phyloP scores from a whole-genome alignment of 495 filamentous ascomycete genomes.

The Annulohypoxylon bovei region DNA sequence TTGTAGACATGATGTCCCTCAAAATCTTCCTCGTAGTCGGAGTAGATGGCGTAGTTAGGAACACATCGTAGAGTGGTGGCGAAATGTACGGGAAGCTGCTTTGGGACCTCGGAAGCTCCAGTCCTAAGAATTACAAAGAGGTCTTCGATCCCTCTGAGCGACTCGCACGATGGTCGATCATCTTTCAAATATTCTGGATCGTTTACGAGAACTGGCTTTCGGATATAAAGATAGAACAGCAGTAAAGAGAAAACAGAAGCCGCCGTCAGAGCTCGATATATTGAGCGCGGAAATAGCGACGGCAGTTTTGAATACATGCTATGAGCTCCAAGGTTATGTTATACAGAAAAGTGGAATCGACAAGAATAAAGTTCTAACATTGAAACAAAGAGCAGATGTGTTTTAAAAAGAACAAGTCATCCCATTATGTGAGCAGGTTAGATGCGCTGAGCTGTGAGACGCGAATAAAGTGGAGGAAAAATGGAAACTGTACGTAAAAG shows the following conservation, averaged over 20 bases:
- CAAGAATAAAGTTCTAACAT: too few relatives aligned
- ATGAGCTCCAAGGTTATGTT: not conserved
- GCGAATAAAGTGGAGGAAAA: not conserved
- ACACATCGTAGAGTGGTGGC: slow-evolving; percentile 56
- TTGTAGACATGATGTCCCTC: slow-evolving; percentile 54
- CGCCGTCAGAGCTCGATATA: slow-evolving; percentile 24
- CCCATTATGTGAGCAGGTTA: not conserved
- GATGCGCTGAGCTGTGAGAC: not conserved
- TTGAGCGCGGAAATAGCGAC: slow-evolving; percentile 25
- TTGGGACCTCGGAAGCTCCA: slow-evolving; percentile 58
- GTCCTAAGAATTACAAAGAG: slow-evolving; percentile 57
- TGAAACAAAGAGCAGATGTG: not conserved
- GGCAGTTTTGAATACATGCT: slow-evolving; percentile 33
- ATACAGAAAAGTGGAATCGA: not conserved
- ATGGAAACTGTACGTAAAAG: not conserved
- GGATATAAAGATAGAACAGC: slow-evolving; percentile 29
- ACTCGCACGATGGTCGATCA: slow-evolving; percentile 22
- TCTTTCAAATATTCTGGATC: not conserved
- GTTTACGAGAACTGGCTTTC: slow-evolving; percentile 5
- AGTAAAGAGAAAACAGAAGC: slow-evolving; percentile 27
- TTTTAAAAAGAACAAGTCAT: not conserved
- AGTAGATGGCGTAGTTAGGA: slow-evolving; percentile 60
- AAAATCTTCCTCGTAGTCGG: slow-evolving; percentile 57
- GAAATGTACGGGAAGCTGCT: slow-evolving; percentile 61
- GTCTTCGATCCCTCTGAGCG: slow-evolving; percentile 44